A percentile compares a stretch with the other conserved stretches of the same genome.
Conservation (phyloP, 352 stramenopile genomes). For the Phytophthora chlamydospora region DNA sequence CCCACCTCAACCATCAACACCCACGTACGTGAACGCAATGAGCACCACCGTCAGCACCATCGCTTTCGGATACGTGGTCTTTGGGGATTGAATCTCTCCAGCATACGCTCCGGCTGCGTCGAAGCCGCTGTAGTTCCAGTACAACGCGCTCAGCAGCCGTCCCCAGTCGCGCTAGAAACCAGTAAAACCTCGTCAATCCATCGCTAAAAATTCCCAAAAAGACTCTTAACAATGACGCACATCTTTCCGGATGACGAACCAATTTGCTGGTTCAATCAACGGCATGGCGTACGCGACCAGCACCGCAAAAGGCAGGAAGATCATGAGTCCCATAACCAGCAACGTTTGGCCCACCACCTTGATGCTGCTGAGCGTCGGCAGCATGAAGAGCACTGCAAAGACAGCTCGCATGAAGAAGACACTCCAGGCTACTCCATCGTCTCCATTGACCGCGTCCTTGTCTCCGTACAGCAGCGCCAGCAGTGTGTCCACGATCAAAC, state of each 20-base stretch:
- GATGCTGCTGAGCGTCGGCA: slow-evolving; percentile 72
- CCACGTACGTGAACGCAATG: slow-evolving; percentile 71
- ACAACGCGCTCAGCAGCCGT: slow-evolving; percentile 68
- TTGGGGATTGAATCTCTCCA: slow-evolving; percentile 72
- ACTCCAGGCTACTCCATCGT: slow-evolving; percentile 32
- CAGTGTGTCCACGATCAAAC: slow-evolving; percentile 80
- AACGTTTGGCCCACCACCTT: slow-evolving; percentile 73
- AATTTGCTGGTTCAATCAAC: slow-evolving; percentile 70
- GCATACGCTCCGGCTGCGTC: slow-evolving; percentile 75
- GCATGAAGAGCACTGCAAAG: slow-evolving; percentile 74
- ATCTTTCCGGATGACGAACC: slow-evolving; percentile 70
- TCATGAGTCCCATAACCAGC: slow-evolving; percentile 66
- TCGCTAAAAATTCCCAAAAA: background rate
- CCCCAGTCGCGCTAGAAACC: slow-evolving; percentile 59
- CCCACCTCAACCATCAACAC: background rate
- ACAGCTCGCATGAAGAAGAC: slow-evolving; percentile 54
- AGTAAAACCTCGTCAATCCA: slow-evolving; percentile 10
- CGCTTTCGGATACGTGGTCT: slow-evolving; percentile 72
- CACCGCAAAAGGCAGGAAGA: slow-evolving; percentile 72
- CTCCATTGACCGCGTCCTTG: slow-evolving; percentile 22
- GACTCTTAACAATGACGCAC: slow-evolving; percentile 23
- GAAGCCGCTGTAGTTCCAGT: slow-evolving; percentile 89
- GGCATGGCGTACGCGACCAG: slow-evolving; percentile 57
- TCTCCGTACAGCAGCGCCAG: slow-evolving; percentile 39
- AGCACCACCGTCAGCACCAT: slow-evolving; percentile 82